These are phyloP conservation scores for Fusarium vanettenii DNA, from an alignment of 2,329 filamentous ascomycete species.

Conservation along the genomic window DNA sequence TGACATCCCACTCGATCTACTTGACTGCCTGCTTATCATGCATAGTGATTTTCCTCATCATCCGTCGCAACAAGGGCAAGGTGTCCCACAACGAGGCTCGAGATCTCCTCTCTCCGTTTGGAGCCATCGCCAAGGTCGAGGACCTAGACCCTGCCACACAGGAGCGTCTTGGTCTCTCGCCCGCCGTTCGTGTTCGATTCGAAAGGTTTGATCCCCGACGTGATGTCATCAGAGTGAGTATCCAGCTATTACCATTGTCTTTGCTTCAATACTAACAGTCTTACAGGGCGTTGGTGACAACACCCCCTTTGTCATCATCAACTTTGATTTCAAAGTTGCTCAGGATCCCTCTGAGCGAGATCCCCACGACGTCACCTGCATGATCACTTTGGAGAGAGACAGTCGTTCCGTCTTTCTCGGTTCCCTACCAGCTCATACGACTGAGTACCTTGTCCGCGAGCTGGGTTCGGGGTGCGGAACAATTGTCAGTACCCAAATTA, in stretches of 20 bases:
- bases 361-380: conserved; percentile 9
- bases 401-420: conserved; percentile 61
- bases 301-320: conserved; percentile 12
- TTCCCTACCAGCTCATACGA: conserved; percentile 54
- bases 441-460: conserved; percentile 50
- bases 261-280: neutral
- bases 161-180: conserved; percentile 48
- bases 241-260: neutral
- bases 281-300: neutral
- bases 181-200: conserved; percentile 61
- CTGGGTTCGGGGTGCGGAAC: conserved; percentile 54
- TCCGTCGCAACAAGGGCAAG: conserved; percentile 47
- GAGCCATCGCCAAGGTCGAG: conserved; percentile 56
- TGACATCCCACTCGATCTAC: conserved; percentile 1
- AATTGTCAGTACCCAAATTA: conserved; percentile 42
- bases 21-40: conserved; percentile 36
- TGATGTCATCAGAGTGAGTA: conserved; percentile 60
- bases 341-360: conserved; percentile 13
- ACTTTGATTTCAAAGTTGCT: conserved; percentile 17
- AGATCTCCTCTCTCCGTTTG: conserved; percentile 56
- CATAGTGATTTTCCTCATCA: conserved; percentile 63
- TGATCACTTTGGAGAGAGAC: conserved; percentile 55
- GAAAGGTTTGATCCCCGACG: conserved; percentile 62
- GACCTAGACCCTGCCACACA: conserved; percentile 49
- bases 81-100: conserved; percentile 59